phyloP scores from a whole-genome alignment of 768 basidiomycete species.

The Hypholoma sublateritium region DNA sequence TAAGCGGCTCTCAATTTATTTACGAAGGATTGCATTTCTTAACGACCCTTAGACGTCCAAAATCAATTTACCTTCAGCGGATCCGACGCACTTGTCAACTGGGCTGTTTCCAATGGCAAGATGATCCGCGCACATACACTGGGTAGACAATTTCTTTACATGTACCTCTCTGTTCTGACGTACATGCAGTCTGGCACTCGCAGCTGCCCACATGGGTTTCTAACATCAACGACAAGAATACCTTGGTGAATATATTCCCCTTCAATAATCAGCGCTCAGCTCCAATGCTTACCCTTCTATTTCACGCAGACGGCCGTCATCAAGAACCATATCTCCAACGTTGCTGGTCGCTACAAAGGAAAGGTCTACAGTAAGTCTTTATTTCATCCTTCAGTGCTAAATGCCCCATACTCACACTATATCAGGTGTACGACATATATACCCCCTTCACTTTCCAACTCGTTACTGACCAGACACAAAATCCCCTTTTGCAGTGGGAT shows the following conservation, averaged over 20 bases:
- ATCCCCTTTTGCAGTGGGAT: conserved; percentile 36
- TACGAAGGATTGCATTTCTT: neutral
- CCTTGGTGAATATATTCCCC: conserved; percentile 27
- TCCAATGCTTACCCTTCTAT: neutral
- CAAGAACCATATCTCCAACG: conserved; percentile 45
- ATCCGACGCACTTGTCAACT: conserved; percentile 39
- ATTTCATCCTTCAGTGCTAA: neutral
- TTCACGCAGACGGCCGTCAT: conserved; percentile 37
- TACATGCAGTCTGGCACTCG: conserved; percentile 22
- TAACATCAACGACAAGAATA: conserved; percentile 34
- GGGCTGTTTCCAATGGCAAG: conserved; percentile 39
- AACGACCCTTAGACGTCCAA: conserved; percentile 21
- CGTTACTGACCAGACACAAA: neutral
- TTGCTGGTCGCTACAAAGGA: conserved; percentile 47
- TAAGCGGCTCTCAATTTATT: conserved; percentile 8
- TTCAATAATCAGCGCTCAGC: too few species aligned
- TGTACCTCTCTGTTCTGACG: conserved; percentile 27
- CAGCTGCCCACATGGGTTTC: conserved; percentile 46
- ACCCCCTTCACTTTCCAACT: neutral
- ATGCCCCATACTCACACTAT: neutral
- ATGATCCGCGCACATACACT: conserved; percentile 41
- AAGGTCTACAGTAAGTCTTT: conserved; percentile 37
- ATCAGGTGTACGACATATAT: too few species aligned
- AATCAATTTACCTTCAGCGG: conserved; percentile 36
- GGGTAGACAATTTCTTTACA: conserved; percentile 16